A percentile compares a stretch with the other conserved stretches of the same genome.
These are phyloP conservation scores for Knufia petricola DNA, from an alignment of 2,329 filamentous ascomycete genomes.

Conservation along the genomic window DNA sequence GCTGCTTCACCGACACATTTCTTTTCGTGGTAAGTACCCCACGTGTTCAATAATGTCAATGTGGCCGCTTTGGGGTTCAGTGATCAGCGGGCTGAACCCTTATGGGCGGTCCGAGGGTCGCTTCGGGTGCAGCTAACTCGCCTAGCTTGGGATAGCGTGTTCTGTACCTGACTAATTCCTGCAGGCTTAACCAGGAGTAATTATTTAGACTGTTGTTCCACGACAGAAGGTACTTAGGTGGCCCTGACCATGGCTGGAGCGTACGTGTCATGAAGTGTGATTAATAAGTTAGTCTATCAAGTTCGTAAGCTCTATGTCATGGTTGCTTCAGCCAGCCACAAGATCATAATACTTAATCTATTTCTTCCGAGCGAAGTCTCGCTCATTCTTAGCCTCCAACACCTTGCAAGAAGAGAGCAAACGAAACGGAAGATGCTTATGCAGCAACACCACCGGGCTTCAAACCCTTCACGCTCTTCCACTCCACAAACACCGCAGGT, in stretches of 20 bases:
- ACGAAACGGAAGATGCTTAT: constrained; percentile 6
- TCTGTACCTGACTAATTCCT: not conserved
- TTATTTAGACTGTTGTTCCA: not conserved
- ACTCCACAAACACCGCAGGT: constrained; percentile 30
- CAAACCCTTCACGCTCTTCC: constrained; percentile 32
- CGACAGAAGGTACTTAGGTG: too few species aligned
- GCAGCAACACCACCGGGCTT: constrained; percentile 19
- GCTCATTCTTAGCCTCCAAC: constrained; percentile 1
- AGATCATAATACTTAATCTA: too few species aligned
- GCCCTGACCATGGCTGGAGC: too few species aligned
- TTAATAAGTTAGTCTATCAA: too few species aligned
- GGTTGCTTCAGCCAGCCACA: too few species aligned
- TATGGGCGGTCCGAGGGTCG: not conserved
- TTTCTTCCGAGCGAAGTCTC: not conserved
- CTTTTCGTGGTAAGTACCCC: not conserved
- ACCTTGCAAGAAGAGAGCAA: constrained; percentile 1
- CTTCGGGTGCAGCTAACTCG: not conserved
- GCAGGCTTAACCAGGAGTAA: not conserved
- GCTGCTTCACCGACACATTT: constrained; percentile 4
- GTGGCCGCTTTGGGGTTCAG: not conserved
- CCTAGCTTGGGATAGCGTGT: not conserved
- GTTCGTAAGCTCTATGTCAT: not conserved
- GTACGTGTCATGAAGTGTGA: too few species aligned
- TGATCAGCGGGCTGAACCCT: not conserved
- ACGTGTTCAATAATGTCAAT: constrained; percentile 8